phyloP scores from a whole-genome alignment of 2,329 filamentous ascomycete species.

The Fusarium gaditjirri region DNA sequence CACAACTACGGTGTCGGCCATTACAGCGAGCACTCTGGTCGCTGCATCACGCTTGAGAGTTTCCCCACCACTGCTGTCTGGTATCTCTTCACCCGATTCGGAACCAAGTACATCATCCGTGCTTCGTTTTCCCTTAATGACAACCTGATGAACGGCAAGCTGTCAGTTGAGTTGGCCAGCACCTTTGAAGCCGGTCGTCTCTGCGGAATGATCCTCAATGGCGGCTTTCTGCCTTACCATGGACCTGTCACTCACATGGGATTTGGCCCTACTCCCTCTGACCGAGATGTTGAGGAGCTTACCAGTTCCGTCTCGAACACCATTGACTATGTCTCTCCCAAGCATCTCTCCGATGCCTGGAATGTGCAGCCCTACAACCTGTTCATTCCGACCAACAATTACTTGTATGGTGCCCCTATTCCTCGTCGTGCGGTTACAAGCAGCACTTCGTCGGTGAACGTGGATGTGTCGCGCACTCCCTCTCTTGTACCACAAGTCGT shows the following conservation, averaged over 20 bases:
- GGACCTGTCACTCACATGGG: not conserved
- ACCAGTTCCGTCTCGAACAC: not conserved
- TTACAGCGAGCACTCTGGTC: not conserved
- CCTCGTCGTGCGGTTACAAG: not conserved
- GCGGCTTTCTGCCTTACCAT: accelerated
- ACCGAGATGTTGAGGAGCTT: not conserved
- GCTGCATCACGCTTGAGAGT: constrained; percentile 19
- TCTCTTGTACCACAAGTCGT: not conserved
- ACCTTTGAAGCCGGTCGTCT: constrained; percentile 12
- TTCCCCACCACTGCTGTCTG: constrained; percentile 39
- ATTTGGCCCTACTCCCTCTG: not conserved
- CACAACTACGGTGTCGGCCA: not conserved
- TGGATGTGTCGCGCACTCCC: not conserved
- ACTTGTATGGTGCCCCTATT: not conserved
- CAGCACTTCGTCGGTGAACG: not conserved
- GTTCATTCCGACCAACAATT: accelerated
- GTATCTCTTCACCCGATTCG: constrained; percentile 30
- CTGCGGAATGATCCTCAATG: not conserved
- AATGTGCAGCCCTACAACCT: not conserved
- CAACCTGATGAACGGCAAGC: not conserved
- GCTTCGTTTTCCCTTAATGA: not conserved
- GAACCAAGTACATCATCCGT: constrained; percentile 12
- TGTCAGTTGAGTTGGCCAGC: constrained; percentile 37
- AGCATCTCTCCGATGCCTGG: not conserved
- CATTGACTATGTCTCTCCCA: not conserved